A percentile compares a stretch with the other conserved stretches of the same genome.
These are phyloP conservation scores for Ophiobolus disseminans DNA, from an alignment of 2,329 filamentous ascomycete genomes.

Conservation along the genomic window DNA sequence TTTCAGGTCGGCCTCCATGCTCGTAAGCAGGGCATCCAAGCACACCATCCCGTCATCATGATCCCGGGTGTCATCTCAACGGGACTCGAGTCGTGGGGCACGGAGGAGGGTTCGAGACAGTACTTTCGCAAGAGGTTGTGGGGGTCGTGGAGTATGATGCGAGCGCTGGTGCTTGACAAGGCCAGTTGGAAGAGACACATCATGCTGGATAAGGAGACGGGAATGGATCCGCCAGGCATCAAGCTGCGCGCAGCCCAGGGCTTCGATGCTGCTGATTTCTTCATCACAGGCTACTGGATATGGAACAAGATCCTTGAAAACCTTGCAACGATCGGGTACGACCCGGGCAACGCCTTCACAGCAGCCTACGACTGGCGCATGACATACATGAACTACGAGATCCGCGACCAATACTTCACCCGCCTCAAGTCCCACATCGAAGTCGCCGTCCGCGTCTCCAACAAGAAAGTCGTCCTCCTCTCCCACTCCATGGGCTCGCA, in stretches of 20 bases:
- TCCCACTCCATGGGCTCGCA: slow-evolving; percentile 99
- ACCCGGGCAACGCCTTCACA: slow-evolving; percentile 77
- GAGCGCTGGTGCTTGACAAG: slow-evolving; percentile 90
- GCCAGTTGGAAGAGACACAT: slow-evolving; percentile 94
- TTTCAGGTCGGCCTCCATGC: slow-evolving; percentile 90
- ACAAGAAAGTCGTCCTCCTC: slow-evolving; percentile 81
- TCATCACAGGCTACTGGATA: slow-evolving; percentile 91
- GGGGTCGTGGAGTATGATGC: slow-evolving; percentile 99
- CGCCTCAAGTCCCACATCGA: slow-evolving; percentile 90
- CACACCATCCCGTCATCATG: slow-evolving; percentile 92
- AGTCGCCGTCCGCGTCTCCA: slow-evolving; percentile 73
- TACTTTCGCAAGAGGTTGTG: slow-evolving; percentile 95
- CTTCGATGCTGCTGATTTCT: slow-evolving; percentile 97
- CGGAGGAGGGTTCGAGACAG: slow-evolving; percentile 78
- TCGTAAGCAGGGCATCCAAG: slow-evolving; percentile 78
- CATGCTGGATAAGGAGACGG: slow-evolving; percentile 92
- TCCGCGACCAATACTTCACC: slow-evolving; percentile 92
- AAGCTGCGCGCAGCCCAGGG: slow-evolving; percentile 94
- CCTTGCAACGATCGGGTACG: slow-evolving; percentile 92
- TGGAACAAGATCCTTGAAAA: slow-evolving; percentile 99
- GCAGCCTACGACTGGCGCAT: slow-evolving; percentile 90
- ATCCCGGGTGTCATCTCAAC: slow-evolving; percentile 97
- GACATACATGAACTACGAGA: slow-evolving; percentile 87
- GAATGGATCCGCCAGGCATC: slow-evolving; percentile 86
- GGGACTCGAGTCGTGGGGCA: slow-evolving; percentile 95